Evolutionary conservation across 2,329 filamentous ascomycete genomes (phyloP).

Genomic region (Sporothrix variecibatus): DNA sequence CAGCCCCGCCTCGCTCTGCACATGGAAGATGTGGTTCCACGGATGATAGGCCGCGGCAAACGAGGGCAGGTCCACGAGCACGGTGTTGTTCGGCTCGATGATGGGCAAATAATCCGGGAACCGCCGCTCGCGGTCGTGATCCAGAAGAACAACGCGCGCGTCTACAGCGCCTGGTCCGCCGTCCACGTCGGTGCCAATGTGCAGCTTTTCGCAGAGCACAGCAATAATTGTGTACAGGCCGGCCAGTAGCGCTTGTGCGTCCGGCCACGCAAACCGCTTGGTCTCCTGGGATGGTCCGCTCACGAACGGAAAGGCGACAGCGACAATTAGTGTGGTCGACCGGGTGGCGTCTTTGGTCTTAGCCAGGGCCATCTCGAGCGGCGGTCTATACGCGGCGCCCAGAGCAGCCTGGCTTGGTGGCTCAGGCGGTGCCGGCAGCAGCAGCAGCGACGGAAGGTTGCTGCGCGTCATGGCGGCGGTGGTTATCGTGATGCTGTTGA

Average conservation of each 20-base stretch:
- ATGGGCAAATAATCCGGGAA: conserved; percentile 43
- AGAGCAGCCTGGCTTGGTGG: conserved; percentile 55
- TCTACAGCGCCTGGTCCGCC: conserved; percentile 71
- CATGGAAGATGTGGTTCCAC: conserved; percentile 68
- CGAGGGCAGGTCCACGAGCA: conserved; percentile 44
- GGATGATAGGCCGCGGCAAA: conserved; percentile 53
- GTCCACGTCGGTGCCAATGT: conserved; percentile 59
- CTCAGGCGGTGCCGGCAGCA: conserved; percentile 64
- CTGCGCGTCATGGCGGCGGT: neutral
- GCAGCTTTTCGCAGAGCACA: conserved; percentile 65
- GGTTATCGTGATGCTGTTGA: neutral
- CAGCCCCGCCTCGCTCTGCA: conserved; percentile 66
- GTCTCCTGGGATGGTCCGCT: conserved; percentile 54
- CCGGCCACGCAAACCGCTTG: conserved; percentile 63
- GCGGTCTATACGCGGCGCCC: conserved; percentile 60
- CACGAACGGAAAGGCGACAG: conserved; percentile 64
- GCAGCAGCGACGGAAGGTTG: conserved; percentile 54
- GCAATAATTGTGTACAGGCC: conserved; percentile 77
- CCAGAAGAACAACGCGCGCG: conserved; percentile 70
- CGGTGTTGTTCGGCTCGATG: conserved; percentile 47
- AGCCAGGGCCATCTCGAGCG: conserved; percentile 57
- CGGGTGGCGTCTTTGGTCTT: conserved; percentile 46
- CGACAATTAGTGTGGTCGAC: conserved; percentile 51
- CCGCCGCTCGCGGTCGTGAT: conserved; percentile 51
- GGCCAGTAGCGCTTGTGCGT: conserved; percentile 73